Evolutionary conservation across 257 asterid genomes (phyloP).

Genomic region (Capsicum rhomboideum): DNA sequence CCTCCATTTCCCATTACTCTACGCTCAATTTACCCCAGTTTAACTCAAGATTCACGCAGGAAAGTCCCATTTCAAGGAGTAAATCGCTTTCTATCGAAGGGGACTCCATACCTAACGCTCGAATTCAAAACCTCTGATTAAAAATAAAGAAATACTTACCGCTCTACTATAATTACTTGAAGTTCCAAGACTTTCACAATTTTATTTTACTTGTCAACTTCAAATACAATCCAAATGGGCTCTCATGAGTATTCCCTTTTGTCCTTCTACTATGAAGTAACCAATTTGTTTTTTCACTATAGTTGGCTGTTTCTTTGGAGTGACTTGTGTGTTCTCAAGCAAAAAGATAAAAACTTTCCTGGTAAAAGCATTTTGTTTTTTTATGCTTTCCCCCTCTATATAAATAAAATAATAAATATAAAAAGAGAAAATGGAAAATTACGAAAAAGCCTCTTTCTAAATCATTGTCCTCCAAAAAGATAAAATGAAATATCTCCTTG

Average conservation of each 20-base stretch:
- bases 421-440: not conserved
- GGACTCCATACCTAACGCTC: not conserved
- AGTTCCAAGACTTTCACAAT: not conserved
- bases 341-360: not conserved
- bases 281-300: not conserved
- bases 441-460: not conserved
- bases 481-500: not conserved
- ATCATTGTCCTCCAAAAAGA: not conserved
- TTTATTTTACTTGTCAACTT: not conserved
- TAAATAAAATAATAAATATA: not conserved
- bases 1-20: too few species aligned
- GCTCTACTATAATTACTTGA: not conserved
- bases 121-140: not conserved
- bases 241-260: not conserved
- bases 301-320: not conserved
- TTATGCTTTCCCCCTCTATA: not conserved
- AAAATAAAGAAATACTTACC: not conserved
- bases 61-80: not conserved
- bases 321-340: not conserved
- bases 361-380: not conserved
- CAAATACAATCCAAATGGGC: not conserved
- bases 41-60: too few species aligned
- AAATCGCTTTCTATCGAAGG: fast-evolving
- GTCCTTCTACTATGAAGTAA: not conserved
- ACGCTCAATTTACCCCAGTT: too few species aligned